Evolutionary conservation across 805 yeast species (phyloP).

Genomic region (Tetrapisispora iriomotensis): DNA sequence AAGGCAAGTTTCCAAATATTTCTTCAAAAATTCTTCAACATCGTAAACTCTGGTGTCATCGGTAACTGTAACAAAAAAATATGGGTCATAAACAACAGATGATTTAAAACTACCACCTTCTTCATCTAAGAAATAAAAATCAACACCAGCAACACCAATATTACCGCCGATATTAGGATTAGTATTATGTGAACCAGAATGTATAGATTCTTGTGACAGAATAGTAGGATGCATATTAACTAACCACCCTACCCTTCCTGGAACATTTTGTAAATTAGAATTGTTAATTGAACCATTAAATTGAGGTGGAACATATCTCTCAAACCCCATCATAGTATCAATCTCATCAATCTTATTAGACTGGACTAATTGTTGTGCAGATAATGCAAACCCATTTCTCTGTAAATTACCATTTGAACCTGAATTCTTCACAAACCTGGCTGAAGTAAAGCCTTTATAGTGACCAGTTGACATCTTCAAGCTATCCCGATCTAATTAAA

Average conservation of each 20-base stretch:
- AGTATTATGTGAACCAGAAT: slow-evolving; percentile 1
- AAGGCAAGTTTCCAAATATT: slow-evolving; percentile 52
- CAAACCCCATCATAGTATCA: slow-evolving; percentile 84
- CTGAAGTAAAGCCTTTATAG: slow-evolving; percentile 43
- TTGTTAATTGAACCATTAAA: slow-evolving; percentile 18
- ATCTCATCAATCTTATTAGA: slow-evolving; percentile 55
- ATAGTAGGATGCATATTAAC: slow-evolving; percentile 88
- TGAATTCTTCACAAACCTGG: slow-evolving; percentile 40
- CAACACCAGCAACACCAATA: slow-evolving; percentile 80
- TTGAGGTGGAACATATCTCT: slow-evolving; percentile 64
- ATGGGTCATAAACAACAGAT: slow-evolving; percentile 76
- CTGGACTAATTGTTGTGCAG: slow-evolving; percentile 37
- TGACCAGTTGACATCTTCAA: too few species aligned
- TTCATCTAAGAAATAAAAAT: slow-evolving; percentile 86
- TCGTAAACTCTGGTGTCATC: slow-evolving; percentile 39
- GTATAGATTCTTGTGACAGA: slow-evolving; percentile 37
- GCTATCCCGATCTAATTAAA: too few species aligned
- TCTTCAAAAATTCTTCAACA: slow-evolving; percentile 75
- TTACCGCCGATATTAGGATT: slow-evolving; percentile 10
- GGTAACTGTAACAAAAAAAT: slow-evolving; percentile 60
- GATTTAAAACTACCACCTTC: slow-evolving; percentile 95
- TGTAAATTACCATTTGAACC: not conserved
- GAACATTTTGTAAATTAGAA: slow-evolving; percentile 10
- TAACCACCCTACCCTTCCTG: slow-evolving; percentile 64
- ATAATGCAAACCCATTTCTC: slow-evolving; percentile 17